Evolutionary conservation across 257 asterid genomes (phyloP), one percentile per base, ranked within the genome.

Genomic region (Nicotiana paniculata): DNA sequence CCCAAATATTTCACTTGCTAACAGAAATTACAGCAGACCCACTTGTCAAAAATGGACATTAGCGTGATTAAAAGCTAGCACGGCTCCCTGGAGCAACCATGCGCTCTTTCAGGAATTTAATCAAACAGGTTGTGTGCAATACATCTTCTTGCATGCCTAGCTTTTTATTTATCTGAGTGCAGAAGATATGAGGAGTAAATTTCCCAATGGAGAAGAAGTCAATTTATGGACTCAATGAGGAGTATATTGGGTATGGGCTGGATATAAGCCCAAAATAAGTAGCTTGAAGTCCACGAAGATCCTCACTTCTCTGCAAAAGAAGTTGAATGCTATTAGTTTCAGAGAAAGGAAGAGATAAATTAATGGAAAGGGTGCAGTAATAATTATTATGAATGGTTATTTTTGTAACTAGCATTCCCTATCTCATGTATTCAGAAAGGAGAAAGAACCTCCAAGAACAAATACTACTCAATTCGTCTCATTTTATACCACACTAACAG

Each of bases 41-140:
- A 61, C 37, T 37, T 62, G 21, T 8, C 37, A 16, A 39, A 12
- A 37, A 18, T 17, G n/a, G 24, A 15, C 16, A 21, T 28, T 70
- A 39, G 35, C 17, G 43, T 77, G 59, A 54, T 43, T 15, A 78
- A 58, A 54, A 32, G 64, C 8, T 61, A 2, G 4, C 24, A 57
- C 33, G 61, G 3, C 9, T 43, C 57, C 1, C 39, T 32, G 24
- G 80, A 83, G 24, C 30, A 37, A 59, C 51, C 64, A 61, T 26
- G 12, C 48, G 2, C 46, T 88, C 88, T 83, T 24, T 76, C 28
- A 62, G 87, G 84, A 89, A 91, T 93, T 90, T 86, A 17, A 81
- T 83, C 96, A 55, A 92, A 89, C 93, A 91, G 0, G 0, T 78
- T 5, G 46, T 8, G 79, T 77, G 89, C 93, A 76, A 26, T 5